phyloP scores from a whole-genome alignment of 2,329 filamentous ascomycete species.

The Talaromyces sp. region DNA sequence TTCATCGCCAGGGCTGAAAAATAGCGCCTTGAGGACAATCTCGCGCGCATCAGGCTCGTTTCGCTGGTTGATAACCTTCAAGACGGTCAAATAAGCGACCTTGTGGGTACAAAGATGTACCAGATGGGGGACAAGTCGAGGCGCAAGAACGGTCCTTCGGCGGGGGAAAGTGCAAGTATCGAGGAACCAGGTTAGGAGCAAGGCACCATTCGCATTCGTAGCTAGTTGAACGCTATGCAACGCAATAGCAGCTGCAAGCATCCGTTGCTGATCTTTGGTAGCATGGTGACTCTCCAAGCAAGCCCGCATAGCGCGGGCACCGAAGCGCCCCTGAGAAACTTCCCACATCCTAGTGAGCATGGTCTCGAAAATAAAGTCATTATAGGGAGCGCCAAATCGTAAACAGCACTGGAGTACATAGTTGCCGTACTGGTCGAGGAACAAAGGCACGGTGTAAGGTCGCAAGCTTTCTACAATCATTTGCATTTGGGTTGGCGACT shows the following conservation, averaged over 20 bases:
- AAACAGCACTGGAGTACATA: constrained; percentile 96
- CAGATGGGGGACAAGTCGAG: constrained; percentile 83
- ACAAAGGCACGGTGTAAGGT: constrained; percentile 82
- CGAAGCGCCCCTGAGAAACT: constrained; percentile 85
- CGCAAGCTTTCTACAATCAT: constrained; percentile 79
- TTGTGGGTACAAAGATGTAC: constrained; percentile 98
- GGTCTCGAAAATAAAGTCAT: constrained; percentile 95
- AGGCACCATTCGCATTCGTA: constrained; percentile 89
- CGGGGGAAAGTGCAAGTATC: constrained; percentile 96
- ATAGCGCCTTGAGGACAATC: constrained; percentile 80
- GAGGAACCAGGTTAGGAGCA: constrained; percentile 94
- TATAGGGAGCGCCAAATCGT: constrained; percentile 82
- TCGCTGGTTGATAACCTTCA: constrained; percentile 98
- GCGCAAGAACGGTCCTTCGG: constrained; percentile 84
- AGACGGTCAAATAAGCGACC: constrained; percentile 91
- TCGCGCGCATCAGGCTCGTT: constrained; percentile 90
- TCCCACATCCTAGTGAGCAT: constrained; percentile 96
- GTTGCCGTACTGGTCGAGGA: constrained; percentile 97
- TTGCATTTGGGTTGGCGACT: constrained; percentile 74
- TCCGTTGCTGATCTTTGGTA: constrained; percentile 89
- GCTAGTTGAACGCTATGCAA: constrained; percentile 93
- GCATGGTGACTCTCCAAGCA: constrained; percentile 94
- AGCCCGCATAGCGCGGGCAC: constrained; percentile 91
- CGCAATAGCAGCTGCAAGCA: constrained; percentile 92
- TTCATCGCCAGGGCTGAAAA: constrained; percentile 84